A percentile compares a stretch with the other conserved stretches of the same genome.
These are phyloP conservation scores for Colletotrichum caudatum DNA, from an alignment of 2,329 filamentous ascomycete species.

Conservation along the genomic window DNA sequence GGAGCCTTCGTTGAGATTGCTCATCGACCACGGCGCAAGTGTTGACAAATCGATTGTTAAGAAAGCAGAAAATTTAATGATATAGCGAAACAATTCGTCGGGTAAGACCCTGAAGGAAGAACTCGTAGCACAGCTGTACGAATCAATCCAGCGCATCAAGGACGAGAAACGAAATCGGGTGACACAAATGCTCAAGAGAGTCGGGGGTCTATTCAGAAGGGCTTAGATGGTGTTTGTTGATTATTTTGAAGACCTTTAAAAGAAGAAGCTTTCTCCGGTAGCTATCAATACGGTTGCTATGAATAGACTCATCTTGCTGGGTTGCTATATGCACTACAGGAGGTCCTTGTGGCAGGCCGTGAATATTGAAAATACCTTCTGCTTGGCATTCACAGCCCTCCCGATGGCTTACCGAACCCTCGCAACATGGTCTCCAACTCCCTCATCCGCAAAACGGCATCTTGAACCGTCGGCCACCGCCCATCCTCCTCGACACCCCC, in stretches of 20 bases:
- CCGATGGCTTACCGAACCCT: background rate
- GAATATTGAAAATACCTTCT: too few relatives aligned
- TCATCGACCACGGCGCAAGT: background rate
- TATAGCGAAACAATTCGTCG: too few relatives aligned
- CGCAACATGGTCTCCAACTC: slow-evolving; percentile 55
- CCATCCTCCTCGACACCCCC: slow-evolving; percentile 44
- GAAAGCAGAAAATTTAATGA: too few relatives aligned
- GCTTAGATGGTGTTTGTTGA: background rate
- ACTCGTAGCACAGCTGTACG: background rate
- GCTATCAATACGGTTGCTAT: too few relatives aligned
- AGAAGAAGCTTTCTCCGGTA: too few relatives aligned
- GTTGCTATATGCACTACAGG: background rate
- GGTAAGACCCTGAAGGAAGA: too few relatives aligned
- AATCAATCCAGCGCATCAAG: background rate
- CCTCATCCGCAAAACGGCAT: slow-evolving; percentile 60
- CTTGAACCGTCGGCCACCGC: slow-evolving; percentile 53
- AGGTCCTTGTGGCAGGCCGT: background rate
- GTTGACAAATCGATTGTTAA: background rate
- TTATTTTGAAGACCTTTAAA: too few relatives aligned
- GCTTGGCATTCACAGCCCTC: background rate
- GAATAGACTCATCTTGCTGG: too few relatives aligned
- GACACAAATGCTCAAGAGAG: background rate
- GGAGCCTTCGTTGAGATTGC: background rate
- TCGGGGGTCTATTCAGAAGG: rapidly evolving
- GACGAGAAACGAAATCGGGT: background rate